Evolutionary conservation across 345 rosid genomes (phyloP).

Genomic region (Gossypium longicalyx): DNA sequence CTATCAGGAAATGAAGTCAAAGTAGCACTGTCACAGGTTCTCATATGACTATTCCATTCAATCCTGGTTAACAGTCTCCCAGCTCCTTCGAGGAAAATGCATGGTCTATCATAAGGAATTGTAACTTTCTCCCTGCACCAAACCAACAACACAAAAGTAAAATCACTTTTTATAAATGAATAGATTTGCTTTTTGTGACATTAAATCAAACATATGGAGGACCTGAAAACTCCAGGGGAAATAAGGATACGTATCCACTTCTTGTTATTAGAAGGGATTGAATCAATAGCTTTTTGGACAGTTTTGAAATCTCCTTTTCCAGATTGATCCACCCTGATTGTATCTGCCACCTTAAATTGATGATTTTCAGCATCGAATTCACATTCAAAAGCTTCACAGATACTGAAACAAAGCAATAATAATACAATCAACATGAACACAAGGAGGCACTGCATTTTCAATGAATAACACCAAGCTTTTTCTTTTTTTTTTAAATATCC

Average conservation of each 20-base stretch:
- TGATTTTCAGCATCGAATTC: neutral
- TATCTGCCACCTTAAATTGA: neutral
- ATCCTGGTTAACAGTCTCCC: constrained; percentile 13
- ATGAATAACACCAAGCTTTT: neutral
- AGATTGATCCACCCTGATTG: constrained; percentile 11
- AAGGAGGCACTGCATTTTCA: constrained; percentile 6
- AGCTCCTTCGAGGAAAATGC: constrained; percentile 29
- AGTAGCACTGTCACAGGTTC: constrained; percentile 13
- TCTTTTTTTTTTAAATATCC: too few species aligned
- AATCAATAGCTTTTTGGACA: constrained; percentile 25
- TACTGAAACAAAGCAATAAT: neutral
- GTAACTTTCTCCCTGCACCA: constrained; percentile 26
- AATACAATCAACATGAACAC: neutral
- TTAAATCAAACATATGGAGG: neutral
- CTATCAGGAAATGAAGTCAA: constrained; percentile 25
- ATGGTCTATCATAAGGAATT: constrained; percentile 17
- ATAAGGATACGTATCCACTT: constrained; percentile 20
- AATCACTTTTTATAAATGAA: neutral
- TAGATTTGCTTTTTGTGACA: too few species aligned
- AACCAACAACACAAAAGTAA: neutral
- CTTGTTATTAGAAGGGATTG: constrained; percentile 7
- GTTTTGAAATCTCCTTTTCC: constrained; percentile 21
- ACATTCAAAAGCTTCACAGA: constrained; percentile 3
- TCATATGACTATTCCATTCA: constrained; percentile 24
- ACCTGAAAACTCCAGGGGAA: constrained; percentile 15